Evolutionary conservation across 2,329 filamentous ascomycete genomes (phyloP).

Genomic region (Neofusicoccum cordaticola): DNA sequence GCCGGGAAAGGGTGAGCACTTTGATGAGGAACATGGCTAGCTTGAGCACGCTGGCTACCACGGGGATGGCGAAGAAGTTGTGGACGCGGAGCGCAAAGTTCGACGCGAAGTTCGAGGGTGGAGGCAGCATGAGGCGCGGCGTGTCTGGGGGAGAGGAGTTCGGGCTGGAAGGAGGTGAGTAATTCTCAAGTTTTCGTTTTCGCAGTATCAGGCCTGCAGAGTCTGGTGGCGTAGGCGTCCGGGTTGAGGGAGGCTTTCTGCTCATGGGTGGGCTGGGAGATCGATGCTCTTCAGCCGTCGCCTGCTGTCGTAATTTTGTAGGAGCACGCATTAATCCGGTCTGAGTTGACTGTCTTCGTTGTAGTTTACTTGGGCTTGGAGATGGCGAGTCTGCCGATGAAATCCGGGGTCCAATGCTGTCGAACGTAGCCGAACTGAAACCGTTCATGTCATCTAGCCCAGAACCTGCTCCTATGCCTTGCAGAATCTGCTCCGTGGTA

Average conservation of each 20-base stretch:
- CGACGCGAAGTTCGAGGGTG: slow-evolving; percentile 24
- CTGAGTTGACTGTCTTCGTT: slow-evolving; percentile 25
- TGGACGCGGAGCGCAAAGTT: slow-evolving; percentile 29
- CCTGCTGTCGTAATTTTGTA: slow-evolving; percentile 33
- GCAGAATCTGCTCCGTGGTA: slow-evolving; percentile 79
- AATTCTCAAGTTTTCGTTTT: slow-evolving; percentile 9
- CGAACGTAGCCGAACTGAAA: slow-evolving; percentile 37
- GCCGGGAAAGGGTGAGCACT: slow-evolving; percentile 60
- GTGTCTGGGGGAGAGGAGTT: not conserved
- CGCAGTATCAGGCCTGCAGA: slow-evolving; percentile 10
- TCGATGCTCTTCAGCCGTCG: slow-evolving; percentile 28
- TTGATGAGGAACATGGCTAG: slow-evolving; percentile 67
- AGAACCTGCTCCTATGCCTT: slow-evolving; percentile 68
- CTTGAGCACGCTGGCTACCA: slow-evolving; percentile 43
- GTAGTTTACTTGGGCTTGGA: slow-evolving; percentile 27
- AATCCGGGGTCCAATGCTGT: slow-evolving; percentile 40
- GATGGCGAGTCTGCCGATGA: slow-evolving; percentile 44
- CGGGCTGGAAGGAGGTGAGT: not conserved
- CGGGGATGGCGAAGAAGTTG: slow-evolving; percentile 35
- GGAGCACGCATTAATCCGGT: slow-evolving; percentile 27
- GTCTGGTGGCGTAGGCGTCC: slow-evolving; percentile 5
- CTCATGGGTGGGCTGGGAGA: slow-evolving; percentile 33
- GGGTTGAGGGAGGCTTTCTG: not conserved
- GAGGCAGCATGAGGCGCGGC: slow-evolving; percentile 15
- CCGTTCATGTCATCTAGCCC: slow-evolving; percentile 45